A percentile compares a stretch with the other conserved stretches of the same genome.
phyloP scores from a whole-genome alignment of 306 rosid species.

The Fagus crenata region DNA sequence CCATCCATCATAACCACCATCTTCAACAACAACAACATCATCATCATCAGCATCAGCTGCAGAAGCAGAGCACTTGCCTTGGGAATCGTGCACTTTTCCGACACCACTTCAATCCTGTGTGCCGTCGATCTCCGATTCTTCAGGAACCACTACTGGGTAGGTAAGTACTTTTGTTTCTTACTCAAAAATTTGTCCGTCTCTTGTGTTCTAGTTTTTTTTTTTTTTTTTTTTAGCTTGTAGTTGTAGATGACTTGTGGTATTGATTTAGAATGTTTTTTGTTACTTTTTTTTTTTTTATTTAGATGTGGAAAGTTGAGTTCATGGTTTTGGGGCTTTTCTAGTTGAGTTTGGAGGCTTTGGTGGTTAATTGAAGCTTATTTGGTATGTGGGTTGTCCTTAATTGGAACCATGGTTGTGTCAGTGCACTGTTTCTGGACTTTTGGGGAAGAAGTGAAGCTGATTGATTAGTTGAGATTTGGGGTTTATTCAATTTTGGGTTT shows the following conservation, averaged over 20 bases:
- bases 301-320: slow-evolving; percentile 13
- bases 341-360: slow-evolving; percentile 34
- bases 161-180: not conserved
- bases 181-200: too few relatives aligned
- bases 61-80: slow-evolving; percentile 21
- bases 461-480: slow-evolving; percentile 33
- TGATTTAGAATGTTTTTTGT: not conserved
- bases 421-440: slow-evolving; percentile 49
- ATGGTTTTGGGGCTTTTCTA: slow-evolving; percentile 10
- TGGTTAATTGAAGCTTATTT: slow-evolving; percentile 23
- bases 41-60: slow-evolving; percentile 17
- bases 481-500: slow-evolving; percentile 3
- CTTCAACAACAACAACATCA: slow-evolving; percentile 13
- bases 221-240: not conserved
- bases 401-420: slow-evolving; percentile 53
- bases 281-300: not conserved
- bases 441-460: slow-evolving; percentile 53
- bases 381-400: slow-evolving; percentile 50
- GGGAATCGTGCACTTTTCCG: slow-evolving; percentile 35
- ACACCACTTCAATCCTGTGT: slow-evolving; percentile 8
- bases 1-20: slow-evolving; percentile 31
- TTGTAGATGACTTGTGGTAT: slow-evolving; percentile 17
- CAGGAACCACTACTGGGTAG: not conserved
- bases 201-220: not conserved
- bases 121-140: slow-evolving; percentile 31